Base-by-base conservation (phyloP, 2,329 filamentous ascomycete species). In the Tolypocladium paradoxum region DNA sequence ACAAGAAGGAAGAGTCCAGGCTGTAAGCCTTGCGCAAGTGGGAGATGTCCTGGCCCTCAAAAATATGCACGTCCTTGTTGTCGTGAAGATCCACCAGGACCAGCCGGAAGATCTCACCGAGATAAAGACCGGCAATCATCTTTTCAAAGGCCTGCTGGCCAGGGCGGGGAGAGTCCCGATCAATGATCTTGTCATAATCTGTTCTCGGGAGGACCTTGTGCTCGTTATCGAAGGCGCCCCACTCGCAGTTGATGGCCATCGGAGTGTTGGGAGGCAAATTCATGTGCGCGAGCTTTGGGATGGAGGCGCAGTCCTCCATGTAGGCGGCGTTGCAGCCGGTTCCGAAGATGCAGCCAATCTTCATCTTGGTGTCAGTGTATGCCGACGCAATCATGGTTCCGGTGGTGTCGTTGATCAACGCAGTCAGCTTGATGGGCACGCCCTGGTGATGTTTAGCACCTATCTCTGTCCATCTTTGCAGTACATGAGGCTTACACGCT, bases 281-380 rank as follows among this genome's bases (percentile, higher is more conserved):
- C 77, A 95, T 81, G 73, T 96, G 84, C 12, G 87, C 89, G 52
- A 99, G 82, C 78, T 99, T 99, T 59, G 91, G 92, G 59, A 99
- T 90, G 14, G 86, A 88, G 59, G 90, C 90, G 58, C 83, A 88
- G 64, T 95, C 74, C 72, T 99, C 93, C 87, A 99, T 95, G 75
- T 99, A 99, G 38, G 93, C 93, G 40, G 92, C 93, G 65, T 99
- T 99, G 75, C 93, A 96, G 55, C 93, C 93, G 14, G 93, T 99
- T 62, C 93, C 93, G 64, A 99, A 99, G 67, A 99, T 99, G 72
- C 92, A 96, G 53, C 93, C 93, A 64, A 97, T 93, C 73, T 84
- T 90, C 82, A 96, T 95, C 61, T 85, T 83, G 47, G 85, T 76
- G 67, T 99, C 91, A n/a, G 92, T 97, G 73, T 99, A 99, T 33